A percentile compares a stretch with the other conserved stretches of the same genome.
Conservation (phyloP, 345 rosid species). For the Citrus australasica region DNA sequence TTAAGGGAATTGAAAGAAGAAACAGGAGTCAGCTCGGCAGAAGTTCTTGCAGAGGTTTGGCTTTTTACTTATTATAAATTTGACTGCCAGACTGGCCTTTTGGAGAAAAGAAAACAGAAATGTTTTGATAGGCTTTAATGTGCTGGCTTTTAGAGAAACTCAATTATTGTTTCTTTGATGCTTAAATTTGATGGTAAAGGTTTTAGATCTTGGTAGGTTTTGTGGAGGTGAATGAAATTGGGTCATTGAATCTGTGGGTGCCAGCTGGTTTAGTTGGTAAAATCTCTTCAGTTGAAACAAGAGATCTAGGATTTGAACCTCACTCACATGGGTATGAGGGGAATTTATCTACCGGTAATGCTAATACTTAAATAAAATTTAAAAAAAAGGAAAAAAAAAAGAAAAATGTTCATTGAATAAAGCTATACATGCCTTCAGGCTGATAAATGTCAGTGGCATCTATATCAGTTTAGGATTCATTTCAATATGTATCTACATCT, state of each 20-base stretch:
- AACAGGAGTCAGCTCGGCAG: slow-evolving; percentile 81
- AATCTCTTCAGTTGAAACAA: too few species aligned
- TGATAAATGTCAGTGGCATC: background rate
- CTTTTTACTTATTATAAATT: slow-evolving; percentile 4
- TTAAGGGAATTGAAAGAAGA: slow-evolving; percentile 89
- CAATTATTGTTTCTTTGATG: background rate
- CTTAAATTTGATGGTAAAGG: background rate
- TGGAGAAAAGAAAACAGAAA: background rate
- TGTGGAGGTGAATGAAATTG: background rate
- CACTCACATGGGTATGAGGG: too few species aligned
- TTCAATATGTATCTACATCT: background rate
- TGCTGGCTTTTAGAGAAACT: background rate
- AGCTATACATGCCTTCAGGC: background rate
- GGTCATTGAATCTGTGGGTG: too few species aligned
- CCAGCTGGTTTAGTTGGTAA: too few species aligned
- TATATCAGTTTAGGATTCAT: background rate
- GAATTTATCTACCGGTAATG: too few species aligned
- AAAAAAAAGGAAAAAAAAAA: too few species aligned
- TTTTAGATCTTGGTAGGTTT: background rate
- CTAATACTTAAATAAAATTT: too few species aligned
- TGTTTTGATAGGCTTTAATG: background rate
- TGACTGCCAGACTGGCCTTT: background rate
- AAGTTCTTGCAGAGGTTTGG: slow-evolving; percentile 72
- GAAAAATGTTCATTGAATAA: background rate
- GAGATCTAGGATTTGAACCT: too few species aligned